Evolutionary conservation across 352 stramenopile species (phyloP).

Genomic region (Bremia lactucae): DNA sequence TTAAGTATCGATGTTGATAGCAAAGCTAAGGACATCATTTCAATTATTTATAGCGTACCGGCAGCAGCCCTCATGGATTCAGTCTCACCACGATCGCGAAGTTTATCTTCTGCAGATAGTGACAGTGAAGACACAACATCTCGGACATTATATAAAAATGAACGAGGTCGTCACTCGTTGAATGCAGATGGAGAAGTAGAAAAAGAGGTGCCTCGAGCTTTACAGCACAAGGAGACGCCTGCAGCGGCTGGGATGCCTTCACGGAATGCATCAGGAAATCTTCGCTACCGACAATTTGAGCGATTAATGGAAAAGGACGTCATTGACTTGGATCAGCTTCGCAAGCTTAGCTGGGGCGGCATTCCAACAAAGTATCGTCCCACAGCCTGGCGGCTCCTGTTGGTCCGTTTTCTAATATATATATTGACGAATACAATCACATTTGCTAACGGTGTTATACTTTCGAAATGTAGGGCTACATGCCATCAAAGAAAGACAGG

Average conservation of each 20-base stretch:
- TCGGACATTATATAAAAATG: conserved; percentile 14
- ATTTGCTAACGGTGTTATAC: not conserved
- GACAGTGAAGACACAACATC: conserved; percentile 19
- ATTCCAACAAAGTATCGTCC: conserved; percentile 78
- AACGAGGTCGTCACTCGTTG: conserved; percentile 9
- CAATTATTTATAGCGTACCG: not conserved
- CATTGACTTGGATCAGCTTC: conserved; percentile 85
- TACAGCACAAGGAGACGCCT: not conserved
- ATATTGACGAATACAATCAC: not conserved
- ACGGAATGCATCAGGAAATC: conserved; percentile 53
- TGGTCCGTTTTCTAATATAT: conserved; percentile 40
- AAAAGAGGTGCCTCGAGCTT: conserved; percentile 4
- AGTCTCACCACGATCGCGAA: conserved; percentile 10
- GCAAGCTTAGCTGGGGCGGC: conserved; percentile 87
- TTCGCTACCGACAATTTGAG: conserved; percentile 68
- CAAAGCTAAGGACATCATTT: not conserved
- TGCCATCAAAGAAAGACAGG: conserved; percentile 91
- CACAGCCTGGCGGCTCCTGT: conserved; percentile 92
- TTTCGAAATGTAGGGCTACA: conserved; percentile 71
- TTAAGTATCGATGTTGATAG: not conserved
- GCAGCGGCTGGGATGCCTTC: conserved; percentile 15
- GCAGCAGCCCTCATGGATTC: conserved; percentile 22
- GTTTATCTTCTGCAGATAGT: conserved; percentile 12
- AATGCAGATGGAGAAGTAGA: conserved; percentile 19
- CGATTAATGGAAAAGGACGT: conserved; percentile 56